These are phyloP conservation scores for Closterium sp. DNA, from an alignment of 139 green algal species.

Conservation along the genomic window DNA sequence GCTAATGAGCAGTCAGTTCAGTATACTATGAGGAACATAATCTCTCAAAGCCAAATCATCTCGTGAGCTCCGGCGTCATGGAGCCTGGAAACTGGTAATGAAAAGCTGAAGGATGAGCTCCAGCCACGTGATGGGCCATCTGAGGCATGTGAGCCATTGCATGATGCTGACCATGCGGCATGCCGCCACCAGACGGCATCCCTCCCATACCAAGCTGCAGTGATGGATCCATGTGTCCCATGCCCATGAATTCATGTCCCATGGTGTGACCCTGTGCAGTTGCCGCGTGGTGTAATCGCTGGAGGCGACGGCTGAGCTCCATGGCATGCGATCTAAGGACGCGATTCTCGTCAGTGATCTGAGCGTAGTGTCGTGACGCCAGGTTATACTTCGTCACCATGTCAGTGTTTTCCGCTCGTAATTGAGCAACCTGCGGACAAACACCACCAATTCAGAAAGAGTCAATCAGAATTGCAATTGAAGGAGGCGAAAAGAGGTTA, in stretches of 20 bases:
- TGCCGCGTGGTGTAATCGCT: conserved; percentile 35
- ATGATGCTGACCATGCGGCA: background rate
- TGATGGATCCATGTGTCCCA: background rate
- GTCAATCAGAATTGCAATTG: background rate
- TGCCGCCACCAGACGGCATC: background rate
- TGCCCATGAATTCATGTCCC: background rate
- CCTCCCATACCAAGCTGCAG: conserved; percentile 6
- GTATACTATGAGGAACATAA: no score
- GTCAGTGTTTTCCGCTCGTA: conserved; percentile 35
- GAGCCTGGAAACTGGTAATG: background rate
- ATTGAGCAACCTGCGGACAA: conserved; percentile 39
- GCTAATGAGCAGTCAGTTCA: no score
- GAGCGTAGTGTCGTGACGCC: conserved; percentile 32
- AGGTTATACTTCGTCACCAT: conserved; percentile 36
- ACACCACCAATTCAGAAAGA: background rate
- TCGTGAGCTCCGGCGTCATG: background rate
- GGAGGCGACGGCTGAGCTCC: conserved; percentile 21
- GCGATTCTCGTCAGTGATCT: conserved; percentile 38
- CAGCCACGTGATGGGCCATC: background rate
- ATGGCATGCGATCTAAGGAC: conserved; percentile 26
- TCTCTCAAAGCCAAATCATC: no score
- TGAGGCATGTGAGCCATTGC: background rate
- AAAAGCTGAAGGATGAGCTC: background rate
- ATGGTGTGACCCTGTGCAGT: conserved; percentile 7
- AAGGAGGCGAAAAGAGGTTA: background rate